phyloP scores from a whole-genome alignment of 345 rosid genomes.

The Camelina neglecta region DNA sequence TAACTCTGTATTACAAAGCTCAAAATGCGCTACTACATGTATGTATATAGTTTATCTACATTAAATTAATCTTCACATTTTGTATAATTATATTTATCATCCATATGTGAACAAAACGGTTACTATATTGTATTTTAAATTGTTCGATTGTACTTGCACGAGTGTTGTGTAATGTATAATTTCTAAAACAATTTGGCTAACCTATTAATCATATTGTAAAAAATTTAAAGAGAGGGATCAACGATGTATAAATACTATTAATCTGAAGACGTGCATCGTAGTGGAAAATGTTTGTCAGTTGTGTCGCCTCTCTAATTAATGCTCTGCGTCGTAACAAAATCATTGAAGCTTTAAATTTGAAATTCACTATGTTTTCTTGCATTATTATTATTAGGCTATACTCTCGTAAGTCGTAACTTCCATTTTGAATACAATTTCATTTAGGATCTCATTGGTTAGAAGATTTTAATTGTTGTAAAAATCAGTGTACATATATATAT shows the following conservation, averaged over 20 bases:
- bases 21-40: not conserved
- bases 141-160: slow-evolving; percentile 28
- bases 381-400: too few relatives aligned
- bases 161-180: slow-evolving; percentile 14
- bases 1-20: not conserved
- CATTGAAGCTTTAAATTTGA: slow-evolving; percentile 26
- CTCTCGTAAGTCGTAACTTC: slow-evolving; percentile 1
- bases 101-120: not conserved
- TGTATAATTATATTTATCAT: not conserved
- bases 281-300: slow-evolving; percentile 39
- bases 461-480: not conserved
- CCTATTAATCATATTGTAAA: not conserved
- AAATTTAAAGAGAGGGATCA: slow-evolving; percentile 1
- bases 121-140: not conserved
- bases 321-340: slow-evolving; percentile 18
- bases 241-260: not conserved
- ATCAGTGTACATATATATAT: not conserved
- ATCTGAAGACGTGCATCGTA: slow-evolving; percentile 38
- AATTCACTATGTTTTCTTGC: not conserved
- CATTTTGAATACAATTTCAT: not conserved
- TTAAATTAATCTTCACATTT: not conserved
- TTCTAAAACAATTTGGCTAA: not conserved
- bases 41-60: too few relatives aligned
- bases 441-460: slow-evolving; percentile 6
- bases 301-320: slow-evolving; percentile 38